Base-by-base conservation (phyloP, 2,329 filamentous ascomycete species). In the Sclerotiophoma versabilis region DNA sequence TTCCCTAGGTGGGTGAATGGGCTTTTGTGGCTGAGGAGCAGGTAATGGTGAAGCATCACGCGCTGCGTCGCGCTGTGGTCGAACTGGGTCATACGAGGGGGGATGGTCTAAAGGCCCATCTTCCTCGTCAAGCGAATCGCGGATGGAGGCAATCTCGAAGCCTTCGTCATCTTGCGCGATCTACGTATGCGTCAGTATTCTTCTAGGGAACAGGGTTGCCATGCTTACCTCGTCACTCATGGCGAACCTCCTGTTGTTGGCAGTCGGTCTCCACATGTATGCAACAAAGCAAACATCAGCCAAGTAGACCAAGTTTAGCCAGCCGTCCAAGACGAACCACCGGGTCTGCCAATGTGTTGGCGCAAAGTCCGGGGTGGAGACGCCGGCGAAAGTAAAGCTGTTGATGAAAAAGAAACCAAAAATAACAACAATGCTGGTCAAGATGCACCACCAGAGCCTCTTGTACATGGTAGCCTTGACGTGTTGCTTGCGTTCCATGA, bases 331-430 rank as follows among this genome's bases (percentile, higher is more conserved):
- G 38, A 99, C 86, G 71, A 99, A 99, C 95, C 95, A 99, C 56
- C 95, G 83, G 4, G 91, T 93, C 79, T 97, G 93, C 95, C 95
- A 99, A 77, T 99, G 93, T 65, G 91, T 91, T 1, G 95, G 95
- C 4, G 96, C 92, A 74, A 96, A 99, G 74, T 96, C 90, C 0
- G 91, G 91, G 60, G 93, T 89, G 41, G 84, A 85, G 41, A 87
- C 87, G 11, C 92, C 93, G 42, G 93, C 93, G 73, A 99, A 96
- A 0, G 91, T 92, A 76, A 97, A 92, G 65, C 91, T 96, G 81
- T 97, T 98, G 81, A 98, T 88, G 81, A 99, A 98, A 82, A 99
- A 97, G 80, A 99, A 99, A 52, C 84, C 92, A 67, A 99, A 99
- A 65, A 98, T 97, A 65, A 98, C 91, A 42, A 98, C 79, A 72